These are phyloP conservation scores for Starmerella khaoyaiensis DNA, from an alignment of 805 yeast genomes.

Conservation along the genomic window DNA sequence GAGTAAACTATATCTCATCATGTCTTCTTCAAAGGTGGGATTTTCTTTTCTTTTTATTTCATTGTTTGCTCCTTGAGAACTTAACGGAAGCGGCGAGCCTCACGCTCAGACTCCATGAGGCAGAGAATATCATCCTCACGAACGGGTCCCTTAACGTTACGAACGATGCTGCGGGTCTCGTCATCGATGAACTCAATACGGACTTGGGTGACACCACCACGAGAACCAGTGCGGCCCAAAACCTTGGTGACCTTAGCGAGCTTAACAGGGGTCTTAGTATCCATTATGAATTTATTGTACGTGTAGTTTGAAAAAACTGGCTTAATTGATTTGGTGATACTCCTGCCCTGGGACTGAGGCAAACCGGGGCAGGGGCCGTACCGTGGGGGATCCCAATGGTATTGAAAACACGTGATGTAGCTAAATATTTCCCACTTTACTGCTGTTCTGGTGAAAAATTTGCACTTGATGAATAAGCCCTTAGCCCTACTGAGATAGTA, in stretches of 20 bases:
- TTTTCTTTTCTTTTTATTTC: no score
- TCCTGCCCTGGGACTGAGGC: no score
- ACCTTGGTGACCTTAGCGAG: conserved; percentile 99
- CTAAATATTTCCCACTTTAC: not conserved
- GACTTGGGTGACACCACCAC: conserved; percentile 99
- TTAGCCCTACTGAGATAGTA: conserved; percentile 8
- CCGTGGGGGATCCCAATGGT: not conserved
- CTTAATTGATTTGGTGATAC: conserved; percentile 10
- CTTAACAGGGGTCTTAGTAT: conserved; percentile 65
- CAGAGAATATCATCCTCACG: conserved; percentile 97
- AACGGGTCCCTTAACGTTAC: conserved; percentile 97
- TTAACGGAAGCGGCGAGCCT: conserved; percentile 53
- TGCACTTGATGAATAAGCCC: conserved; percentile 6
- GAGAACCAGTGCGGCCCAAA: conserved; percentile 99
- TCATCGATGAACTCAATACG: conserved; percentile 95
- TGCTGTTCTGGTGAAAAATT: conserved; percentile 4
- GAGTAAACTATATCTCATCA: no score
- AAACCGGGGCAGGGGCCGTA: not conserved
- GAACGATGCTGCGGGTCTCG: conserved; percentile 87
- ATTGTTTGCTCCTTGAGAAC: no score
- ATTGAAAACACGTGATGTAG: conserved; percentile 4
- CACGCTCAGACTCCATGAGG: conserved; percentile 99
- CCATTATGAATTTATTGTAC: conserved; percentile 23
- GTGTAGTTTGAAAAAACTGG: conserved; percentile 6
- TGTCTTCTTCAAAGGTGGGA: no score